Percentiles rank a stretch among this genome's conserved stretches.
These are phyloP conservation scores for Eragrostis nindensis DNA, from an alignment of 176 grass and related monocot species.

Conservation along the genomic window DNA sequence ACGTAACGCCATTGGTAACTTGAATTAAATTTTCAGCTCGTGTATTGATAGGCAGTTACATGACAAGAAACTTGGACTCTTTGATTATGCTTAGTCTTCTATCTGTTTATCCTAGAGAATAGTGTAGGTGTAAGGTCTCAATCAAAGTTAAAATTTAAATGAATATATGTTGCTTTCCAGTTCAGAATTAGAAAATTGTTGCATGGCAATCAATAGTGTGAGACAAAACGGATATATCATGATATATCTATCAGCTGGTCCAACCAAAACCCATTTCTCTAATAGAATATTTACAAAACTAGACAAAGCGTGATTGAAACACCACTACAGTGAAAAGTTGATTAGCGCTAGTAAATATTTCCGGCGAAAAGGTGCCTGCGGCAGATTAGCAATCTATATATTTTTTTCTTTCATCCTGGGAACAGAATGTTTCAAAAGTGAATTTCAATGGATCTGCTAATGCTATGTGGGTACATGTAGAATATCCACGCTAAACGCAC, in stretches of 20 bases:
- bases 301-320: neutral
- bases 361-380: neutral
- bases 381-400: neutral
- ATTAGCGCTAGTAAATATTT: slow-evolving; percentile 11
- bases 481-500: neutral
- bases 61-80: neutral
- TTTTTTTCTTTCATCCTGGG: neutral
- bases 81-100: neutral
- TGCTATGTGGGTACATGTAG: neutral
- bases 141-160: slow-evolving; percentile 30
- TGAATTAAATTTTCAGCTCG: neutral
- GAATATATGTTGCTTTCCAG: slow-evolving; percentile 11
- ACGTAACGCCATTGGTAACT: neutral
- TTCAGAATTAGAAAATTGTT: neutral
- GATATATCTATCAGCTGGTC: neutral
- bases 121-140: slow-evolving; percentile 25
- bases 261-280: neutral
- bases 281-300: neutral
- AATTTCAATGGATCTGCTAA: neutral
- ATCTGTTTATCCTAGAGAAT: slow-evolving; percentile 14
- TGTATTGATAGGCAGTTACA: neutral
- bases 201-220: neutral
- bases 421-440: neutral
- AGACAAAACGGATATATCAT: neutral
- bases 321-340: neutral